Evolutionary conservation across 805 yeast species (phyloP), one percentile per base, ranked within the genome.

Genomic region (Millerozyma miso): DNA sequence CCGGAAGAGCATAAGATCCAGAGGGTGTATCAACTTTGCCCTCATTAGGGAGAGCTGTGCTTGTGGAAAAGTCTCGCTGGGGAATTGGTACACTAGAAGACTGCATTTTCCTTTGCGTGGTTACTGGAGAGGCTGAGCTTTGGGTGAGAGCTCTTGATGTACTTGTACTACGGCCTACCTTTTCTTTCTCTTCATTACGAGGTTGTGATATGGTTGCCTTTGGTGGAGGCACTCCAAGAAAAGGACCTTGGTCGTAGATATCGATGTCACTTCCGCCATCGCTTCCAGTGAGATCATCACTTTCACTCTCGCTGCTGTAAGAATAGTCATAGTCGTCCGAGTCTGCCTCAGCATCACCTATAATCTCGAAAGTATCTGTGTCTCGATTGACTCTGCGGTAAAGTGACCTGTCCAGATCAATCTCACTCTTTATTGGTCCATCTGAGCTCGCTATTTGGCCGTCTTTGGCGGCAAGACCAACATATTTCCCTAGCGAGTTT

Each of bases 401-500:
- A n/a, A n/a, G n/a, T n/a, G n/a, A n/a, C n/a, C n/a, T n/a, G n/a
- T n/a, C n/a, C n/a, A n/a, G n/a, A n/a, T n/a, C n/a, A n/a, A n/a
- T n/a, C n/a, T n/a, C n/a, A n/a, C n/a, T n/a, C n/a, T n/a, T n/a
- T n/a, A n/a, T n/a, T n/a, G n/a, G n/a, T n/a, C n/a, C n/a, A n/a
- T n/a, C n/a, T n/a, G n/a, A n/a, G n/a, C n/a, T n/a, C n/a, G n/a
- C n/a, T n/a, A 26, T 26, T 8, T 38, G 26, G 1, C 57, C 57
- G 4, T 43, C 37, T 14, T 34, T 32, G 12, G 56, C 47, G 16
- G 33, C 33, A 19, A 52, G 37, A 13, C 40, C 41, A 16, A 47
- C 31, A 59, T 58, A 54, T 20, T 45, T 31, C 2, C 57, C 58
- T 29, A 38, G 32, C 15, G 13, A 16, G 18, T 58, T 47, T 3